Evolutionary conservation across 306 rosid genomes (phyloP).

Genomic region (Carpinus fangiana): DNA sequence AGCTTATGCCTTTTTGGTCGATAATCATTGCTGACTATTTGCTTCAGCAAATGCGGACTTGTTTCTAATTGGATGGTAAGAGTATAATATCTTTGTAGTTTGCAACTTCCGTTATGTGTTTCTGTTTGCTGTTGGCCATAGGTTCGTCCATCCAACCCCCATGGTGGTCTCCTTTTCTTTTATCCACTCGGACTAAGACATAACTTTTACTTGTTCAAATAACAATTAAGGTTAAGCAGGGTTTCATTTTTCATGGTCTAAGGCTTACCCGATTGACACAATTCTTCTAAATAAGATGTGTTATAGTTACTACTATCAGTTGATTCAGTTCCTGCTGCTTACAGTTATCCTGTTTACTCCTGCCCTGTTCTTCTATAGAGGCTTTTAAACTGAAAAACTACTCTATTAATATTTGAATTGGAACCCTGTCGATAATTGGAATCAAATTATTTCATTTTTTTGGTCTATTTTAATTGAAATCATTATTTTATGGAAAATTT

Average conservation of each 20-base stretch:
- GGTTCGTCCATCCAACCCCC: neutral
- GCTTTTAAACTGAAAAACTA: neutral
- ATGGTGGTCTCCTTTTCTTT: too few species aligned
- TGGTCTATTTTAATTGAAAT: neutral
- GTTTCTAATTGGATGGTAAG: neutral
- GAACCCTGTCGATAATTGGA: neutral
- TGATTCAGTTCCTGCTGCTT: neutral
- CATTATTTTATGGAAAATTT: neutral
- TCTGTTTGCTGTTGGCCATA: neutral
- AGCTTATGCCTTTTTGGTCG: neutral
- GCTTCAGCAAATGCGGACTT: slow-evolving; percentile 18
- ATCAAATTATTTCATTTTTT: neutral
- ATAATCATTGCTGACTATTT: slow-evolving; percentile 12
- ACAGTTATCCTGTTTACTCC: neutral
- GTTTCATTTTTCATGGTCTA: neutral
- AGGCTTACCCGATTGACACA: neutral
- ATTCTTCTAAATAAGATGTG: neutral
- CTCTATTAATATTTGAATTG: neutral
- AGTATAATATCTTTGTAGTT: neutral
- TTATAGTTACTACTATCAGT: neutral
- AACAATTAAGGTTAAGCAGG: too few species aligned
- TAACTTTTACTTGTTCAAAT: too few species aligned
- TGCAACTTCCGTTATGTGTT: neutral
- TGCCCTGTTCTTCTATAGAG: neutral
- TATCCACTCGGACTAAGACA: too few species aligned